Evolutionary conservation across 352 stramenopile species (phyloP).

Genomic region (Globisporangium spiculum): DNA sequence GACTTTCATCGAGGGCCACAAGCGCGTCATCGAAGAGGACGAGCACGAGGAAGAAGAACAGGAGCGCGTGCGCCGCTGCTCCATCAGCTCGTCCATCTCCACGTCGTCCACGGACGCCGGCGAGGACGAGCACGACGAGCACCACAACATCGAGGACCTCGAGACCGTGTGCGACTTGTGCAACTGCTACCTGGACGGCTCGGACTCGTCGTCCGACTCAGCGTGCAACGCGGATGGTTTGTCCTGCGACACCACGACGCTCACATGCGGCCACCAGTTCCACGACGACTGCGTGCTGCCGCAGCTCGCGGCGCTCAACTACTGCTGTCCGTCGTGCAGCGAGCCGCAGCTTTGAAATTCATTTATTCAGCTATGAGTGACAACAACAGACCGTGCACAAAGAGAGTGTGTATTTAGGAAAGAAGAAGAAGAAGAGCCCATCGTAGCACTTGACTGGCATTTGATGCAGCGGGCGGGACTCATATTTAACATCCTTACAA

Average conservation of each 20-base stretch:
- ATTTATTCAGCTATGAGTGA: neutral
- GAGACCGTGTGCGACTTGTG: conserved; percentile 9
- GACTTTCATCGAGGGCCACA: conserved; percentile 14
- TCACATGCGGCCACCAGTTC: conserved; percentile 24
- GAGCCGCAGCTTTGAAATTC: neutral
- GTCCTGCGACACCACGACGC: conserved; percentile 17
- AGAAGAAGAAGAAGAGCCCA: neutral
- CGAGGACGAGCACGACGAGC: neutral
- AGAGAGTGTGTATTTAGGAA: neutral
- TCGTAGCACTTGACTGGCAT: neutral
- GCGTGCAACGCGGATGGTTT: neutral
- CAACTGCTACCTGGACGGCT: neutral
- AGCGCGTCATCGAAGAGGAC: neutral
- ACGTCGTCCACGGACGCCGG: conserved; percentile 7
- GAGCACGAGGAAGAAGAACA: conserved; percentile 5
- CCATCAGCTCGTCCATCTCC: conserved; percentile 5
- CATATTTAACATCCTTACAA: neutral
- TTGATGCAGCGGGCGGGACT: neutral
- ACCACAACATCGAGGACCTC: neutral
- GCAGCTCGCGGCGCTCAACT: conserved; percentile 14
- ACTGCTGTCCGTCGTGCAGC: conserved; percentile 20
- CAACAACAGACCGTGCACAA: neutral
- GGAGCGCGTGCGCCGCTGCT: conserved; percentile 4
- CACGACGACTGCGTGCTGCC: conserved; percentile 23
- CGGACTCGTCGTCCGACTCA: neutral